Base-by-base conservation (phyloP, 768 basidiomycete genomes). In the Pleurotus djamor region DNA sequence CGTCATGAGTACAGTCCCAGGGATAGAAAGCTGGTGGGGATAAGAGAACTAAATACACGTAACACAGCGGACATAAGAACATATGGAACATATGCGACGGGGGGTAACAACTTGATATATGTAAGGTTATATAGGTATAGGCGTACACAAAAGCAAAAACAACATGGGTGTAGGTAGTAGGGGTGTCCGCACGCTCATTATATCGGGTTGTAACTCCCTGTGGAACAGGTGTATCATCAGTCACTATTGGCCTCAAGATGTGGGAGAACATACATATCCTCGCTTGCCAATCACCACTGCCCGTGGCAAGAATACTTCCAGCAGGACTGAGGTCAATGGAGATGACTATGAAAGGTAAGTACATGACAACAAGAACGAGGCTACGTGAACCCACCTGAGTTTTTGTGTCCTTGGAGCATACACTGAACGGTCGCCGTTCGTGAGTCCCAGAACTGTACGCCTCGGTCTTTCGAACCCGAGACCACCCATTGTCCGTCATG, bases 391-490 rank as follows among this genome's bases (percentile, higher is more conserved):
- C 14, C 17, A 78, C 79, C 82, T 21, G 78, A 79, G 61, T 84
- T 83, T 67, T 82, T 83, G 65, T 84, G 83, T 3, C 83, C 82
- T 70, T 98, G 96, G 35, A 99, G 79, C 90, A 96, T 94, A 67
- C 92, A 89, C 71, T 98, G 96, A 66, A 94, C 89, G 44, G 86
- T 83, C 34, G 80, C 82, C 10, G 81, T 82, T 63, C 83, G 80
- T 55, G 92, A 85, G 69, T 96, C 92, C 88, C 92, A 94, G 70
- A 96, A 94, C 71, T 96, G 93, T 58, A 99, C 95, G 0, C 94
- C 91, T 10, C 97, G 90, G 71, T 99, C 97, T 76, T 98, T 98
- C 4, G 82, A 83, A 1, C 97, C 96, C 9, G 93, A 95, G 9
- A 97, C 96, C 65, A 98, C 89, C 92, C 94, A 85, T 64, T 92